Conservation (phyloP, 2,329 filamentous ascomycete species). For the Malbranchea zuffiana region DNA sequence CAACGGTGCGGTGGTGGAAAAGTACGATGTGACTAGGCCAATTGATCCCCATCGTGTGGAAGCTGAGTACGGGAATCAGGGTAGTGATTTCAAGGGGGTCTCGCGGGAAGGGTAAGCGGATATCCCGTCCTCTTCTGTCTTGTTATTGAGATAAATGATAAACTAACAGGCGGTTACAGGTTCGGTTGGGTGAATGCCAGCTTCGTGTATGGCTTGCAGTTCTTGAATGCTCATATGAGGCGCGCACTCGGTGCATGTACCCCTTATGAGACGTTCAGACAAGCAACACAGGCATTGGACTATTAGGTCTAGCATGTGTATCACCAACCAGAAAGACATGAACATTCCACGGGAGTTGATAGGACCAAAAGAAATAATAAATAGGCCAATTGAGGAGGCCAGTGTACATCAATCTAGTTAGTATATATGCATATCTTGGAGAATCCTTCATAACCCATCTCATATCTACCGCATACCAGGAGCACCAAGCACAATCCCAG, state of each 20-base stretch:
- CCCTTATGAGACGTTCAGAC: conserved; percentile 70
- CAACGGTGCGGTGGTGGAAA: conserved; percentile 96
- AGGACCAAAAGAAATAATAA: too few relatives aligned
- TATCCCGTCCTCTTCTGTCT: conserved; percentile 4
- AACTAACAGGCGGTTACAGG: conserved; percentile 39
- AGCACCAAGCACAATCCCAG: too few relatives aligned
- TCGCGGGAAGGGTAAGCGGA: conserved; percentile 77
- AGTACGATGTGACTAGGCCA: conserved; percentile 89
- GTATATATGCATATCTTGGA: too few relatives aligned
- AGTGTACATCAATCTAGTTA: too few relatives aligned
- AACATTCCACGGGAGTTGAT: too few relatives aligned
- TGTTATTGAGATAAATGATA: neutral
- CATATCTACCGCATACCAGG: too few relatives aligned
- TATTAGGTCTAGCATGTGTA: too few relatives aligned
- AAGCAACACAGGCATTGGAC: conserved; percentile 41
- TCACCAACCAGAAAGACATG: too few relatives aligned
- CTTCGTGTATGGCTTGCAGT: conserved; percentile 84
- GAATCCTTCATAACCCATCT: too few relatives aligned
- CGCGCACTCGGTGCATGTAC: conserved; percentile 81
- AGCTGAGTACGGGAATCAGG: conserved; percentile 96
- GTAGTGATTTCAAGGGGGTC: conserved; percentile 87
- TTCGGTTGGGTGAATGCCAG: conserved; percentile 99
- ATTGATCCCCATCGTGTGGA: conserved; percentile 88
- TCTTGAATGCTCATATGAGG: conserved; percentile 79
- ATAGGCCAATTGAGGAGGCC: too few relatives aligned